Evolutionary conservation across 2,329 filamentous ascomycete species (phyloP), one percentile per base, ranked within the genome.

Genomic region (Xylaria sp.): DNA sequence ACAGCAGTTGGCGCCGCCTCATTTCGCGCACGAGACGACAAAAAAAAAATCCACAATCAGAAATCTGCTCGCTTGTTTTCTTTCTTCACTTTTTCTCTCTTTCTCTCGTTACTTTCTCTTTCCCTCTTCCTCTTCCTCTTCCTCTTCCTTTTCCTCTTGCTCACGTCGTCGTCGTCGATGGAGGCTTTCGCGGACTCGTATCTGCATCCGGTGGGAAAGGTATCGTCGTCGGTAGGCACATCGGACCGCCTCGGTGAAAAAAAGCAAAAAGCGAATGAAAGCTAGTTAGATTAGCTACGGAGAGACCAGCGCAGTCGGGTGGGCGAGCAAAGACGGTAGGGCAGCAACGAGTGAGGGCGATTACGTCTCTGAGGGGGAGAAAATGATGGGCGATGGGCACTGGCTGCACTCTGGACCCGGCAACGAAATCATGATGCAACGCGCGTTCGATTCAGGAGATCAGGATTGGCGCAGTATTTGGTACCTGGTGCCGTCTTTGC

Each of bases 1-100:
- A 70, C 65, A 82, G 66, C 69, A 80, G 66, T 68, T 83, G 81
- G 66, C 83, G 82, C 72, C 81, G 81, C 70, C 81, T 81, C 77
- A 79, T 78, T 65, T 71, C 75, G 74, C 67, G 70, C 48, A 63
- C 44, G 31, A 44, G 51, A 46, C 8, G 41, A 63, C 39, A 46
- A 3, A 44, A n/a, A n/a, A 61, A 56, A 63, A 46, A 48, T 69
- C 51, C 39, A 52, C 51, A 25, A 55, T 51, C 37, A 41, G 61
- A 31, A 69, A 34, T 48, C 34, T 8, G n/a, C 52, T 63, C n/a
- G 37, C 55, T n/a, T 46, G 15, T 46, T 69, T 28, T 65, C 57
- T 64, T 46, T 37, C 34, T 37, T 37, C 2, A 8, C 7, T 37
- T 37, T 9, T 37, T 37, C 7, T 37, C 34, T 37, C 28, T 69